Base-by-base conservation (phyloP, 495 filamentous ascomycete species). In the Penicillium odoratum region DNA sequence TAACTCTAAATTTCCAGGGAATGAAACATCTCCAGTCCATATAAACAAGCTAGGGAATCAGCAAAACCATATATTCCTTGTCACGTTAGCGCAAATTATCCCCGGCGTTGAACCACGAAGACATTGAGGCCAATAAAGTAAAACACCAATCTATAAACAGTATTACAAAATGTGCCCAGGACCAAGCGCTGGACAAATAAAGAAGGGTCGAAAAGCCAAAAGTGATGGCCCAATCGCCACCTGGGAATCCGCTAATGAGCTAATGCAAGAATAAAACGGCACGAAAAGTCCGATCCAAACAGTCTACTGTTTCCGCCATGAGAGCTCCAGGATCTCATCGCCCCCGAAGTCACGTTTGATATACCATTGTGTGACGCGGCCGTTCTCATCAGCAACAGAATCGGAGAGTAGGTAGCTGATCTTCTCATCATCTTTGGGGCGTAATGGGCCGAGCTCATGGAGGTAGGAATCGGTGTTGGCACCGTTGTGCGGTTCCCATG, bases 401-500 rank as follows among this genome's bases (percentile, higher is more conserved):
- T 79, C 76, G 16, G 58, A 57, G 28, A 78, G 57, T 9, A 61
- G 53, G 44, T 69, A 77, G 53, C 68, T 74, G 47, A 69, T 55
- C 51, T 79, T 79, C 25, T 67, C 55, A 7, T 65, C 59, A 50
- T 79, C 76, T 60, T 72, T 76, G 15, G 53, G 61, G 11, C 76
- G 74, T 7, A 79, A 57, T 0, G 76, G 76, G 7, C 76, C 76
- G 11, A 79, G 63, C 50, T 73, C 73, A 52, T 77, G 76, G 36
- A 79, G 59, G 55, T 72, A 79, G 3, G 70, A 69, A 47, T 79
- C 76, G 7, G 63, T 53, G 25, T 56, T 64, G 5, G 74, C 75
- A 21, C 70, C 70, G 42, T 78, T 75, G 57, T 74, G 68, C 5
- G 71, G 57, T 7, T 73, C 67, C 79, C 79, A 81, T 7, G 79